These are phyloP conservation scores for Lichina pygmaea DNA, from an alignment of 495 filamentous ascomycete species.

Conservation along the genomic window DNA sequence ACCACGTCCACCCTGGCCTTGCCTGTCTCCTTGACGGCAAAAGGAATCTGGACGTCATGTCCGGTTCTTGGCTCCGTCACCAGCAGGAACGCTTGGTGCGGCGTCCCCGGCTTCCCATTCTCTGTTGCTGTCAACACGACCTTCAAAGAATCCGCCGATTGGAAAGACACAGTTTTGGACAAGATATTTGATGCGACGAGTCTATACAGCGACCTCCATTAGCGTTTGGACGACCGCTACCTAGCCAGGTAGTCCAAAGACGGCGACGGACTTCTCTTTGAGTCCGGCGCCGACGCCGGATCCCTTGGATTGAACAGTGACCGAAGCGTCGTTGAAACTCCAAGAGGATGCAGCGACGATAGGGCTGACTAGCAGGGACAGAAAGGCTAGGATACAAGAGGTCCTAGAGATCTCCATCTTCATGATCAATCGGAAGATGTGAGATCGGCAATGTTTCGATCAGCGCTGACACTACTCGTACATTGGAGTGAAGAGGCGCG, in stretches of 20 bases:
- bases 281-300: conserved; percentile 29
- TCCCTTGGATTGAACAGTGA: conserved; percentile 49
- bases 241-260: neutral
- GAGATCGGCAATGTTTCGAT: no score
- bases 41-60: conserved; percentile 69
- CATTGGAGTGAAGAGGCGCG: no score
- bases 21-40: conserved; percentile 64
- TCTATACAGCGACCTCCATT: neutral
- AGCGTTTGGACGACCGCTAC: neutral
- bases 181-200: conserved; percentile 16
- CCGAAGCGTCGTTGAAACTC: conserved; percentile 63
- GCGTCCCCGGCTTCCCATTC: conserved; percentile 45
- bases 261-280: conserved; percentile 40
- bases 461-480: no score
- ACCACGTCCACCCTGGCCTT: conserved; percentile 69
- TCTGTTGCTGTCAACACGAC: conserved; percentile 58
- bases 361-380: conserved; percentile 12
- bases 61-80: conserved; percentile 46
- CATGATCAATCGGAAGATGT: no score
- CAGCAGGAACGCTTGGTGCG: conserved; percentile 81
- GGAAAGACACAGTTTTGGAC: conserved; percentile 34
- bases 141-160: conserved; percentile 48
- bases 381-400: neutral
- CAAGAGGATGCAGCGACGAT: conserved; percentile 33
- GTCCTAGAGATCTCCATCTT: no score